Evolutionary conservation across 352 stramenopile species (phyloP).

Genomic region (Phytophthora pinifolia): DNA sequence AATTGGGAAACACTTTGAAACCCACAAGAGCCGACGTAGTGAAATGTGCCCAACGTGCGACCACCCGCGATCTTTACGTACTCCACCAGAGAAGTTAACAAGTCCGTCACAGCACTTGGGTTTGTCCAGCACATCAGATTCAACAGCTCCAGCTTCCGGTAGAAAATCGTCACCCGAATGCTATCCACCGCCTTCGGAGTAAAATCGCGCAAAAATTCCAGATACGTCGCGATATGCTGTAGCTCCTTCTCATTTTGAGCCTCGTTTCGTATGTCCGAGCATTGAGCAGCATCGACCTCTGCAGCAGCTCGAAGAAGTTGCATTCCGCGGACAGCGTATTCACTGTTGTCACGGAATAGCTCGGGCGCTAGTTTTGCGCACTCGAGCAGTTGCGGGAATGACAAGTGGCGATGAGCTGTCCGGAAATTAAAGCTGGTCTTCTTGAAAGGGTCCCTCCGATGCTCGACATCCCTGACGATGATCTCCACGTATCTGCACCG

Average conservation of each 20-base stretch:
- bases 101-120: conserved; percentile 3
- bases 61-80: conserved; percentile 27
- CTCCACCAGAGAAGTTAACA: conserved; percentile 26
- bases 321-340: conserved; percentile 33
- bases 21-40: conserved; percentile 4
- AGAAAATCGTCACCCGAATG: conserved; percentile 19
- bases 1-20: conserved; percentile 14
- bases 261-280: conserved; percentile 14
- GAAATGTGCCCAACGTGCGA: conserved; percentile 2
- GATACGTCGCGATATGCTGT: conserved; percentile 24
- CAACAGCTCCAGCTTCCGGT: conserved; percentile 27
- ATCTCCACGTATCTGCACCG: conserved; percentile 29
- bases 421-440: conserved; percentile 37
- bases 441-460: conserved; percentile 4
- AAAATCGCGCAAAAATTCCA: conserved; percentile 32
- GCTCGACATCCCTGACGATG: conserved; percentile 44
- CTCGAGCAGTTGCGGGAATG: conserved; percentile 34
- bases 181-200: conserved; percentile 14
- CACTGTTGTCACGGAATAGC: conserved; percentile 31
- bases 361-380: conserved; percentile 27
- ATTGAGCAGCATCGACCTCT: conserved; percentile 18
- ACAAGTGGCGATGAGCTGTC: conserved; percentile 34
- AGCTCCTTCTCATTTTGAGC: conserved; percentile 17
- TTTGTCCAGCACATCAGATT: conserved; percentile 17
- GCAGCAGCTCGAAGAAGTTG: conserved; percentile 27